Evolutionary conservation across 257 asterid genomes (phyloP), one percentile per base, ranked within the genome.

Genomic region (Hygrophila difformis): DNA sequence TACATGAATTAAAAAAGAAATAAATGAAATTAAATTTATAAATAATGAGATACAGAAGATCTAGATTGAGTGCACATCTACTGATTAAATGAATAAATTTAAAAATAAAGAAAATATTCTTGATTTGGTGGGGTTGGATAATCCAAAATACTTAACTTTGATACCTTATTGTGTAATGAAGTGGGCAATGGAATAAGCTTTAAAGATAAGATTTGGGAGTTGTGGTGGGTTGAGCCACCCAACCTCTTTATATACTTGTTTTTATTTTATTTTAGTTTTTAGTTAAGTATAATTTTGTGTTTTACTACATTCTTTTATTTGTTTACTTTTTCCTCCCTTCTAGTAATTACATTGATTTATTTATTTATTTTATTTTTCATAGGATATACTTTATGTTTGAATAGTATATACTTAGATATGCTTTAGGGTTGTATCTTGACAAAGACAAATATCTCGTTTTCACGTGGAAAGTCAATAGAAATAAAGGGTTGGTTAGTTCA

Each of bases 211-310:
- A 58, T 23, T 62, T 39, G 64, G 39, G 59, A 47, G 70, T 53
- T 52, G 65, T 55, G 22, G 51, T 64, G 64, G 75, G 73, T 79
- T 58, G 51, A 68, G 49, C 72, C 64, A 80, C 68, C 69, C 49
- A 56, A 64, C 18, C 40, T 21, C 29, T 17, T 18, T n/a, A n/a
- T n/a, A n/a, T n/a, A n/a, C n/a, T n/a, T n/a, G n/a, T n/a, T n/a
- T n/a, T n/a, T n/a, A n/a, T n/a, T n/a, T n/a, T n/a, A n/a, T n/a
- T n/a, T n/a, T n/a, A n/a, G n/a, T n/a, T n/a, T n/a, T n/a, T n/a
- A n/a, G n/a, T n/a, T n/a, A n/a, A n/a, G n/a, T n/a, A n/a, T n/a
- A n/a, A n/a, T n/a, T n/a, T n/a, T n/a, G n/a, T n/a, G n/a, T n/a
- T n/a, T n/a, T n/a, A n/a, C 4, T 14, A 9, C 12, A 12, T 28